Evolutionary conservation across 768 basidiomycete genomes (phyloP).

Genomic region (Psilocybe sp.): DNA sequence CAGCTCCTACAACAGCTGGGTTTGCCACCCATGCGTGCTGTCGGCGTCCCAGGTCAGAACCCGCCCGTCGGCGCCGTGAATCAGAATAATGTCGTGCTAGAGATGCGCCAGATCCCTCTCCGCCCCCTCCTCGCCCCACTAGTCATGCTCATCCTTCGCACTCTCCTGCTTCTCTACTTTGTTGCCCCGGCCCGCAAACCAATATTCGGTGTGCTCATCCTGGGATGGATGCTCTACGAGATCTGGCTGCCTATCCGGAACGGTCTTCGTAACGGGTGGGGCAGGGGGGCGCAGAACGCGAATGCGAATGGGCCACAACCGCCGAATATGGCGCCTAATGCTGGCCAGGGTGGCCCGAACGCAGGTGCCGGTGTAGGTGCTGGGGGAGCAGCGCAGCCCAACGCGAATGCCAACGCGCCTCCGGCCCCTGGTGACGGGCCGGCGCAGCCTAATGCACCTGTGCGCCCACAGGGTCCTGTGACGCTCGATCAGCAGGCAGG

Average conservation of each 20-base stretch:
- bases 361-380: neutral
- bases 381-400: neutral
- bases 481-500: constrained; percentile 32
- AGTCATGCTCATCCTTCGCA: constrained; percentile 66
- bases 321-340: constrained; percentile 7
- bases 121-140: constrained; percentile 69
- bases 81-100: constrained; percentile 27
- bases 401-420: constrained; percentile 2
- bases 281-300: constrained; percentile 32
- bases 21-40: constrained; percentile 47
- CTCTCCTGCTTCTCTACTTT: constrained; percentile 69
- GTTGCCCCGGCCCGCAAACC: constrained; percentile 75
- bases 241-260: constrained; percentile 68
- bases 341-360: constrained; percentile 9
- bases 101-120: constrained; percentile 57
- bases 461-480: constrained; percentile 14
- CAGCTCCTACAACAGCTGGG: constrained; percentile 64
- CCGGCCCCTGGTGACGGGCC: constrained; percentile 10
- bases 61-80: constrained; percentile 26
- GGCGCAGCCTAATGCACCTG: constrained; percentile 5
- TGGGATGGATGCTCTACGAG: constrained; percentile 73
- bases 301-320: constrained; percentile 16
- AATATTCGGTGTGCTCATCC: constrained; percentile 60
- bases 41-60: constrained; percentile 22
- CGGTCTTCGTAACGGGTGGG: constrained; percentile 34